Percentiles rank a stretch among this genome's conserved stretches.
Conservation (phyloP, 2,329 filamentous ascomycete species). For the Monosporascus sp. region DNA sequence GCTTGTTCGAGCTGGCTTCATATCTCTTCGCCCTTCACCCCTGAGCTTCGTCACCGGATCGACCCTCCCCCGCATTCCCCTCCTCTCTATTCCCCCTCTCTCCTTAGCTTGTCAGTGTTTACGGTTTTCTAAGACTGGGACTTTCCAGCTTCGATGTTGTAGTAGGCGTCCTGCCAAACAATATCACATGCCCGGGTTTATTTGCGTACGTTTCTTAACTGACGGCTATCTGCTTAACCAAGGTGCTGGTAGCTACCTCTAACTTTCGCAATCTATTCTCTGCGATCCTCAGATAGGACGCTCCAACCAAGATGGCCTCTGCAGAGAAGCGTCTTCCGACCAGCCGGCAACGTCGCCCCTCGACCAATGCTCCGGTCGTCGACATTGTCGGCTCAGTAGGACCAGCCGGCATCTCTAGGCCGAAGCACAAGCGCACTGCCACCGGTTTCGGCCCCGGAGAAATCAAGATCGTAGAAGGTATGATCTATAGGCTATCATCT, state of each 20-base stretch:
- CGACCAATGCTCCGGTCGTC: conserved; percentile 71
- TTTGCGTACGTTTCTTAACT: neutral
- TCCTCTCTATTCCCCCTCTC: no score
- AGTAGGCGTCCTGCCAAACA: conserved; percentile 1
- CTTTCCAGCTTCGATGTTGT: neutral
- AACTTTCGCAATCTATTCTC: conserved; percentile 1
- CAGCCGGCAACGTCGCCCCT: conserved; percentile 70
- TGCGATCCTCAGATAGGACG: neutral
- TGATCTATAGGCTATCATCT: conserved; percentile 18
- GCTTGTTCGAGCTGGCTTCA: no score
- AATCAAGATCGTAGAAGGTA: conserved; percentile 90
- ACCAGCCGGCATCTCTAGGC: conserved; percentile 77
- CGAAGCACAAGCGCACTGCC: conserved; percentile 95
- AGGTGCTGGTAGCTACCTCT: neutral
- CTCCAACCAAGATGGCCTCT: conserved; percentile 23
- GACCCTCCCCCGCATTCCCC: no score
- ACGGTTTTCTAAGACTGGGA: no score
- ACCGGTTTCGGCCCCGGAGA: conserved; percentile 88
- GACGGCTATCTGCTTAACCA: neutral
- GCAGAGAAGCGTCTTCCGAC: conserved; percentile 37
- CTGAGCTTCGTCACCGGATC: no score
- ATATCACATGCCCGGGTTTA: neutral
- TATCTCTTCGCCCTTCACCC: no score
- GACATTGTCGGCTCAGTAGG: conserved; percentile 82
- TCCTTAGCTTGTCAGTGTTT: no score